Evolutionary conservation across 108 stramenopile species (phyloP).

Genomic region (Cyclotella atomus): DNA sequence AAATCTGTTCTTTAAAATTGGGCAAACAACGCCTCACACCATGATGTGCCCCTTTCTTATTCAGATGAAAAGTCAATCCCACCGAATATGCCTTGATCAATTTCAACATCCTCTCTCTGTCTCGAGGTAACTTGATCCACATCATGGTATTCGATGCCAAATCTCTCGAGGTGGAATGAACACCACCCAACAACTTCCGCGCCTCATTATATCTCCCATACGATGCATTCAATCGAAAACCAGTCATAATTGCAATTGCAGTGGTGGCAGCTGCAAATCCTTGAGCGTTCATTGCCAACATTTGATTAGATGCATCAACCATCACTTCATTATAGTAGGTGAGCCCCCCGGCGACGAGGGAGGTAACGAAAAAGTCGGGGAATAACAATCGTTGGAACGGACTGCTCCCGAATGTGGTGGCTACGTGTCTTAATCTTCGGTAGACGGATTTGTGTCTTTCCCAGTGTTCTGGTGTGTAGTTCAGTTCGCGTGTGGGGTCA

Average conservation of each 20-base stretch:
- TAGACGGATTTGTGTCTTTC: conserved; percentile 56
- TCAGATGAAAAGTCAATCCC: conserved; percentile 53
- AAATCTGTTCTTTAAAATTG: conserved; percentile 42
- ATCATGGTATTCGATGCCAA: conserved; percentile 52
- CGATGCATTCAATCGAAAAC: conserved; percentile 59
- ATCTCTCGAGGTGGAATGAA: conserved; percentile 49
- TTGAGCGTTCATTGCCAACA: conserved; percentile 8
- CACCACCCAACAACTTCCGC: conserved; percentile 34
- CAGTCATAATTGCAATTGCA: conserved; percentile 56
- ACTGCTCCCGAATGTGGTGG: conserved; percentile 27
- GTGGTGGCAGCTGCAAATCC: conserved; percentile 58
- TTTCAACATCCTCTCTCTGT: conserved; percentile 42
- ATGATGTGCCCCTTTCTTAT: conserved; percentile 43
- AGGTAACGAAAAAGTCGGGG: conserved; percentile 53
- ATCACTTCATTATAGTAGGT: conserved; percentile 58
- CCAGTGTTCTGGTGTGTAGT: conserved; percentile 48
- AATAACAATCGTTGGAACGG: conserved; percentile 59
- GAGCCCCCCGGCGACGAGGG: conserved; percentile 43
- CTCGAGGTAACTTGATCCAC: conserved; percentile 35
- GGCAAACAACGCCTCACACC: conserved; percentile 25
- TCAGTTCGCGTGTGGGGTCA: conserved; percentile 60
- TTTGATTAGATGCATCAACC: too few species aligned
- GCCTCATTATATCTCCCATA: conserved; percentile 58
- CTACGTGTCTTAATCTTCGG: conserved; percentile 46
- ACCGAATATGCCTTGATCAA: conserved; percentile 57